phyloP scores from a whole-genome alignment of 495 filamentous ascomycete species.

The Choiromyces venosus region DNA sequence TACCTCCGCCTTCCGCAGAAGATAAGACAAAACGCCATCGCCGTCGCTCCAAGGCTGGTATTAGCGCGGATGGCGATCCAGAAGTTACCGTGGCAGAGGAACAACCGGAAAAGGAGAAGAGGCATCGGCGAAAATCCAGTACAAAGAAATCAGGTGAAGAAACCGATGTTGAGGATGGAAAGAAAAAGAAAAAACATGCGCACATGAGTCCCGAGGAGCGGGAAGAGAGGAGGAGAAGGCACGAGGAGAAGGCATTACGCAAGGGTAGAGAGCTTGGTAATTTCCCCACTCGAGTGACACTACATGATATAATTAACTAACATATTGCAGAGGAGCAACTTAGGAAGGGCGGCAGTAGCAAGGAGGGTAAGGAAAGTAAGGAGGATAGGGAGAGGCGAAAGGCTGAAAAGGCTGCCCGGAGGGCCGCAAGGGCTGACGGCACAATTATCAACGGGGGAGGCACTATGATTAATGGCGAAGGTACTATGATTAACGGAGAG shows the following conservation, averaged over 20 bases:
- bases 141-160: slow-evolving; percentile 15
- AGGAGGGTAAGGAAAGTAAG: neutral
- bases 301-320: neutral
- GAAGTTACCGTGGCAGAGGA: slow-evolving; percentile 18
- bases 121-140: slow-evolving; percentile 16
- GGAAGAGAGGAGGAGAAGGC: slow-evolving; percentile 30
- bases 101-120: slow-evolving; percentile 29
- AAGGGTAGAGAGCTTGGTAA: slow-evolving; percentile 62
- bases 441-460: neutral
- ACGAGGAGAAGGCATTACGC: slow-evolving; percentile 49
- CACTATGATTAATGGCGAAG: neutral
- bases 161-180: slow-evolving; percentile 20
- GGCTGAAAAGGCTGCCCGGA: slow-evolving; percentile 23
- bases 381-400: slow-evolving; percentile 20
- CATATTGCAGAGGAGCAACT: slow-evolving; percentile 20
- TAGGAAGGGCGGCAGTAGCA: slow-evolving; percentile 8
- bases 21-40: slow-evolving; percentile 18
- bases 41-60: slow-evolving; percentile 15
- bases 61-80: slow-evolving; percentile 11
- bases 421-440: slow-evolving; percentile 27
- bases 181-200: slow-evolving; percentile 23
- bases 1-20: slow-evolving; percentile 12
- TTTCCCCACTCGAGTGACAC: neutral
- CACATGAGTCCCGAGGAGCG: slow-evolving; percentile 29
- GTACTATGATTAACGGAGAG: neutral